These are phyloP conservation scores for Senna siamea DNA, from an alignment of 306 rosid species.

Conservation along the genomic window DNA sequence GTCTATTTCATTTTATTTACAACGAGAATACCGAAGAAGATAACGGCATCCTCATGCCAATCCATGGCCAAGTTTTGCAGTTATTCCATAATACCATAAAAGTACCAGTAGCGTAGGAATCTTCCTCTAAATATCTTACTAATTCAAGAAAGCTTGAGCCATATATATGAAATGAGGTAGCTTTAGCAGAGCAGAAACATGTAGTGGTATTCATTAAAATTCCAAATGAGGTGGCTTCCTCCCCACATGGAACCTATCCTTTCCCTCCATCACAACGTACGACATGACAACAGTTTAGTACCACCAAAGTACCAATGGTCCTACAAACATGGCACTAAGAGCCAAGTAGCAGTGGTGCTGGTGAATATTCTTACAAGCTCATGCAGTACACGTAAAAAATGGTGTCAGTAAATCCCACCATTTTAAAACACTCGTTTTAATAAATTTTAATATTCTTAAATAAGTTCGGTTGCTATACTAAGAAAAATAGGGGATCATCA, in stretches of 20 bases:
- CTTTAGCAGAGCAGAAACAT: neutral
- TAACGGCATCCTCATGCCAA: neutral
- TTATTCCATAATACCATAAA: neutral
- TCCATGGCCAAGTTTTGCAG: too few relatives aligned
- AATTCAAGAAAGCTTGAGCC: neutral
- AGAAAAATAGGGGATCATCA: neutral
- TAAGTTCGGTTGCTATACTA: neutral
- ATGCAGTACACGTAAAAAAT: neutral
- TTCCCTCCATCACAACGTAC: too few relatives aligned
- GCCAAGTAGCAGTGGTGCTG: neutral
- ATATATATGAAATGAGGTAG: neutral
- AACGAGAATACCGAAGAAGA: too few relatives aligned
- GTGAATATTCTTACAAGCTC: neutral
- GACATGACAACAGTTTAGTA: neutral
- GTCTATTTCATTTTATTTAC: too few relatives aligned
- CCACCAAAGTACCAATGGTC: neutral
- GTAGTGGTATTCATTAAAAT: neutral
- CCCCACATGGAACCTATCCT: too few relatives aligned
- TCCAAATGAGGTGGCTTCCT: constrained; percentile 29
- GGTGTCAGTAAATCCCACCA: too few relatives aligned
- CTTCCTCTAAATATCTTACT: neutral
- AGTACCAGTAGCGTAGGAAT: constrained; percentile 14
- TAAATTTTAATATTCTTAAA: too few relatives aligned
- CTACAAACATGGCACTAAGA: neutral
- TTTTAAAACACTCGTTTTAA: too few relatives aligned